These are phyloP conservation scores for Funneliformis geosporum DNA, from an alignment of 192 early-diverging fungal genomes.

Conservation along the genomic window DNA sequence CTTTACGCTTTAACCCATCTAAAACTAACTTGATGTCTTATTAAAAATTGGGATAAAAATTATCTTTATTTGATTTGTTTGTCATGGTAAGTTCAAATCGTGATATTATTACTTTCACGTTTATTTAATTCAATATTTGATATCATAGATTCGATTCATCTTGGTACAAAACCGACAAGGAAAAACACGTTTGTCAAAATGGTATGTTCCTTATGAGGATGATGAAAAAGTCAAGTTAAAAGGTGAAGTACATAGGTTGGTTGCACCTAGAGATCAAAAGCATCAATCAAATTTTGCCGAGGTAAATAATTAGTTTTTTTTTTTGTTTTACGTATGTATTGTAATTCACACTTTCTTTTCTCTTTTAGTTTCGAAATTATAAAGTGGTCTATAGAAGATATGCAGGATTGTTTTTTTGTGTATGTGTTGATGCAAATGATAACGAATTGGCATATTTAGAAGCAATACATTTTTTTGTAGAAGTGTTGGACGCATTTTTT, in stretches of 20 bases:
- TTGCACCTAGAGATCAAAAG: slow-evolving; percentile 95
- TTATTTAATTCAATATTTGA: no score
- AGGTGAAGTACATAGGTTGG: slow-evolving; percentile 91
- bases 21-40: no score
- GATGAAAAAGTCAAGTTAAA: slow-evolving; percentile 94
- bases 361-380: slow-evolving; percentile 86
- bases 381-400: slow-evolving; percentile 98
- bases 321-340: not conserved
- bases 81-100: no score
- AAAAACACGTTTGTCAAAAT: slow-evolving; percentile 95
- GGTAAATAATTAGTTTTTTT: slow-evolving; percentile 45
- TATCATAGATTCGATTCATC: slow-evolving; percentile 83
- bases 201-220: slow-evolving; percentile 94
- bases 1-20: no score
- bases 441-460: slow-evolving; percentile 95
- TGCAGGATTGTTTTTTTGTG: slow-evolving; percentile 98
- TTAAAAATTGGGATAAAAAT: no score
- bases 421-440: slow-evolving; percentile 98
- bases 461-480: slow-evolving; percentile 98
- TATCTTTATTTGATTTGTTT: no score
- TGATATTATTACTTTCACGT: no score
- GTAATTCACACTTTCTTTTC: slow-evolving; percentile 1
- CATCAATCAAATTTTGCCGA: slow-evolving; percentile 98
- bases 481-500: slow-evolving; percentile 97
- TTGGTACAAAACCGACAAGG: slow-evolving; percentile 98